Evolutionary conservation across 1,284 basidiomycete species (phyloP).

Genomic region (Ceratobasidium sp.): DNA sequence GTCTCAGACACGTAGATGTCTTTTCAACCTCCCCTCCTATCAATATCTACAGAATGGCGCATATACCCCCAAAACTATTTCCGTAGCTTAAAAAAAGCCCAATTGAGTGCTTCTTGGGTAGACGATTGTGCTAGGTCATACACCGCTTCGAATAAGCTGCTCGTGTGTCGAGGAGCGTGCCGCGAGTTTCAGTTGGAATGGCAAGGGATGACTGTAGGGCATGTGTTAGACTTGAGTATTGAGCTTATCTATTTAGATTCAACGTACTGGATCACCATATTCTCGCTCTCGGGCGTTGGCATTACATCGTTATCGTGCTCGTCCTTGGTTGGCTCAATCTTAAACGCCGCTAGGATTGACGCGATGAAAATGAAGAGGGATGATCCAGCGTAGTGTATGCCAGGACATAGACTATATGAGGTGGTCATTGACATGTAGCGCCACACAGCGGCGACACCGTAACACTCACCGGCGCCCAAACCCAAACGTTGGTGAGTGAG

Average conservation of each 20-base stretch:
- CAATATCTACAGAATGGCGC: no score
- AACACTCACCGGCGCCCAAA: no score
- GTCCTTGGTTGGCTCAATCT: constrained; percentile 54
- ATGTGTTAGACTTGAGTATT: no score
- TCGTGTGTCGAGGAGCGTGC: background rate
- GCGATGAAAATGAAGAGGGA: constrained; percentile 57
- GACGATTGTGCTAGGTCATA: background rate
- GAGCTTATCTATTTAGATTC: no score
- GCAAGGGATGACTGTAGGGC: background rate
- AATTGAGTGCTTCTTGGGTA: no score
- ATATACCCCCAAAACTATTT: no score
- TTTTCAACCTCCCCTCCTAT: no score
- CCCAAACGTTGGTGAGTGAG: no score
- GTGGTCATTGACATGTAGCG: no score
- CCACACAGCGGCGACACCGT: no score
- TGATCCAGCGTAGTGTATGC: constrained; percentile 55
- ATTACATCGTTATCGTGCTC: constrained; percentile 51
- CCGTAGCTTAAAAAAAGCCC: no score
- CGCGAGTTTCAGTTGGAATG: constrained; percentile 8
- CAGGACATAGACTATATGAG: constrained; percentile 54
- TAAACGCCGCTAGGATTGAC: constrained; percentile 55
- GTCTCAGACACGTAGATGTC: no score
- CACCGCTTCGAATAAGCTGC: background rate
- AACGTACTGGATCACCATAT: background rate
- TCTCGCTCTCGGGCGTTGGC: background rate